Base-by-base conservation (phyloP, 2,329 filamentous ascomycete species). In the Fusarium staphyleae region DNA sequence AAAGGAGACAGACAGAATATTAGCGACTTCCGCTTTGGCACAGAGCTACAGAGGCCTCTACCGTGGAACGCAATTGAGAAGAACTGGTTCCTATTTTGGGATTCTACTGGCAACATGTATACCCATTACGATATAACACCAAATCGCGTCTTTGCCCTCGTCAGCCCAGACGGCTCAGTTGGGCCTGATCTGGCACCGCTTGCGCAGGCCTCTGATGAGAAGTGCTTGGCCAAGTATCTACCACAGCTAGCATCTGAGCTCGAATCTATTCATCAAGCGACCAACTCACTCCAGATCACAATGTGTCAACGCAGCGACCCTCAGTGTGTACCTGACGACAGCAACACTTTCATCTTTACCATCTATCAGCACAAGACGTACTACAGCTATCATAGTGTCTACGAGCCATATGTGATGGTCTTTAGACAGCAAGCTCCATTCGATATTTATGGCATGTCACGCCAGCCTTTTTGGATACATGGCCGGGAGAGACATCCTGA, bases 71-170 rank as follows among this genome's bases (percentile, higher is more conserved):
- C 61, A 0, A 62, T 86, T 19, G 83, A 87, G 70, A 86, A 86
- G 77, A 87, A 87, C 62, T 87, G 77, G 74, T 87, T 86, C 58
- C 54, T 82, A 3, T 87, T 86, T 70, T 87, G 83, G 83, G 82
- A 85, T 55, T 51, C 55, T 0, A 51, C 71, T 0, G 77, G 75
- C 5, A 65, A 74, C 15, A 69, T 77, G 42, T 83, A 83, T 63
- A 73, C 75, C 1, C 83, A 86, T 64, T 78, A 84, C 65, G 81
- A 85, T 56, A 65, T 84, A 2, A 60, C 65, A 1, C 83, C 82
- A 0, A 70, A 70, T 14, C 78, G 84, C 0, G 72, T 71, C 0
- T 86, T 84, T 60, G 76, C 82, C 1, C 69, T 72, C 32, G 64
- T 85, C 9, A 62, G 65, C 3, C 30, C 55, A 1, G 77, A 81